phyloP scores from a whole-genome alignment of 495 filamentous ascomycete species.

The Margaritispora aquatica region DNA sequence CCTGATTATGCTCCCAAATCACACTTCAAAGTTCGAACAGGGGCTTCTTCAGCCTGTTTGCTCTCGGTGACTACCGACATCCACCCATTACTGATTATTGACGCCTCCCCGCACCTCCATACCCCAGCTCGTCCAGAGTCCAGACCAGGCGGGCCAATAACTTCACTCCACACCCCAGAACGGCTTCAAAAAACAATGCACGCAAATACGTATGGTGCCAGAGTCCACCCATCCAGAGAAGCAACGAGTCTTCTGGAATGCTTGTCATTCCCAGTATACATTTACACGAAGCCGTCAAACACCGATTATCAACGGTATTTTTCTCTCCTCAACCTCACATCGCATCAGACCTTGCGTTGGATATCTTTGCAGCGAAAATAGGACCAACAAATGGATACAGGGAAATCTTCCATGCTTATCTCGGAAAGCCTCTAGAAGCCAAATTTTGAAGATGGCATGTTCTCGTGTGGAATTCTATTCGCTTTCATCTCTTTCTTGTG shows the following conservation, averaged over 20 bases:
- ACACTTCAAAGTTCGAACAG: no score
- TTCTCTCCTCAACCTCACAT: neutral
- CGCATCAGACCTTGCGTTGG: neutral
- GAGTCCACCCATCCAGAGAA: neutral
- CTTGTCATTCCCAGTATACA: no score
- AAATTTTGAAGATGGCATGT: neutral
- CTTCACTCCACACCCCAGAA: neutral
- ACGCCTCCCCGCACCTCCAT: neutral
- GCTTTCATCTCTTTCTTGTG: no score
- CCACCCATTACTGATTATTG: neutral
- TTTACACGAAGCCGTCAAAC: neutral
- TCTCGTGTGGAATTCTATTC: neutral
- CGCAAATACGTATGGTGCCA: neutral
- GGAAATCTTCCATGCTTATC: neutral
- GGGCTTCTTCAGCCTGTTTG: neutral
- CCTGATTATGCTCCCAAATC: no score
- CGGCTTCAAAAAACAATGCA: neutral
- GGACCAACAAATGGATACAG: neutral
- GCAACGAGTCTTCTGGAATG: slow-evolving; percentile 4
- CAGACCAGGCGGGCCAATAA: neutral
- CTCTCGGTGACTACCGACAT: neutral
- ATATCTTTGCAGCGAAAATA: neutral
- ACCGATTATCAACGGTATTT: neutral
- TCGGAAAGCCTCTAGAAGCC: neutral
- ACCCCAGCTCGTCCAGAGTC: neutral